A percentile compares a stretch with the other conserved stretches of the same genome.
These are phyloP conservation scores for Boletus speciosus DNA, from an alignment of 768 basidiomycete genomes.

Conservation along the genomic window DNA sequence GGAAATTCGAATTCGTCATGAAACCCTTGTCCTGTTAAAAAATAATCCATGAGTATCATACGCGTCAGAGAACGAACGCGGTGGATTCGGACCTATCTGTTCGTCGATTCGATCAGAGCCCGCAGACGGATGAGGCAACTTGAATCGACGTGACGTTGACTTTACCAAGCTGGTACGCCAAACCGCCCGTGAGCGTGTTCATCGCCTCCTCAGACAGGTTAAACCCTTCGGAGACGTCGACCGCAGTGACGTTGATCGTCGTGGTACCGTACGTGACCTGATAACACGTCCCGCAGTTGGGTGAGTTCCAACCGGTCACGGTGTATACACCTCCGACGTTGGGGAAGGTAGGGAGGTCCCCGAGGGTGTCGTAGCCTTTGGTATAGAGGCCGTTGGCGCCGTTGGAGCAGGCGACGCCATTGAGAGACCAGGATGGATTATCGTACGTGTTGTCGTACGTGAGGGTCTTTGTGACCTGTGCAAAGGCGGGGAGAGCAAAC, in stretches of 20 bases:
- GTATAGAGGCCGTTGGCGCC: slow-evolving; percentile 30
- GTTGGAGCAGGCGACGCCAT: slow-evolving; percentile 30
- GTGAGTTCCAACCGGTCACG: slow-evolving; percentile 29
- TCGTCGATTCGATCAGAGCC: slow-evolving; percentile 18
- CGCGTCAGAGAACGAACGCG: not conserved
- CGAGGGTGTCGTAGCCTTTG: slow-evolving; percentile 33
- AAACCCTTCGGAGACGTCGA: slow-evolving; percentile 37
- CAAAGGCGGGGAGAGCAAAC: slow-evolving; percentile 17
- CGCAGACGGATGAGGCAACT: slow-evolving; percentile 48
- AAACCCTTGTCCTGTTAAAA: too few species aligned
- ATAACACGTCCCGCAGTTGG: slow-evolving; percentile 33
- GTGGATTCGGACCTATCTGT: not conserved
- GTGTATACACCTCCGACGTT: slow-evolving; percentile 33
- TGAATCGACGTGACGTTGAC: slow-evolving; percentile 42
- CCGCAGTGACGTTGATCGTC: slow-evolving; percentile 23
- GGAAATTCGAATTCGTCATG: too few species aligned
- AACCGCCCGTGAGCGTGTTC: slow-evolving; percentile 48
- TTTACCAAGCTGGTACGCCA: slow-evolving; percentile 46
- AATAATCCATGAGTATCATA: too few species aligned
- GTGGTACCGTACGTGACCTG: slow-evolving; percentile 17
- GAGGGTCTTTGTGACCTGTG: slow-evolving; percentile 12
- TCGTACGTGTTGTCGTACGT: slow-evolving; percentile 34
- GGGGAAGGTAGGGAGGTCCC: slow-evolving; percentile 31
- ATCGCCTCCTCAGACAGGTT: slow-evolving; percentile 52
- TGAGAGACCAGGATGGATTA: slow-evolving; percentile 15